phyloP scores from a whole-genome alignment of 2,329 filamentous ascomycete species.

The Tolypocladium endophyticum region DNA sequence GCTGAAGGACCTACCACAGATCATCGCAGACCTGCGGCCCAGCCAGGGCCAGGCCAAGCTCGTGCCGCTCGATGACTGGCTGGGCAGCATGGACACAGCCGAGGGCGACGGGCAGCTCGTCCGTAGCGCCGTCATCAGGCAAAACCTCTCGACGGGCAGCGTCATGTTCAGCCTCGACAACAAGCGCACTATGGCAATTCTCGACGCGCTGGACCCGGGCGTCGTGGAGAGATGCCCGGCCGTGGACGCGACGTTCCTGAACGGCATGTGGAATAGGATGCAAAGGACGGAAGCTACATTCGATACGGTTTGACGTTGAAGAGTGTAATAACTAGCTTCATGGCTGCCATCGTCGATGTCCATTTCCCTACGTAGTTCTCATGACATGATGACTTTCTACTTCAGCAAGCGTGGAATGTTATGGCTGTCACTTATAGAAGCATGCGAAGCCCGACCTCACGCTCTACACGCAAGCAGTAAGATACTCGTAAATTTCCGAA shows the following conservation, averaged over 20 bases:
- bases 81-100: neutral
- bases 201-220: neutral
- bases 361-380: too few species aligned
- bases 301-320: neutral
- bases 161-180: neutral
- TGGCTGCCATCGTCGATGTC: too few species aligned
- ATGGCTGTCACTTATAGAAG: too few species aligned
- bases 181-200: neutral
- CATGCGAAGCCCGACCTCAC: too few species aligned
- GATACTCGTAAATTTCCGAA: too few species aligned
- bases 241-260: neutral
- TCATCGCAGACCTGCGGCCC: neutral
- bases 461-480: too few species aligned
- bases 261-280: neutral
- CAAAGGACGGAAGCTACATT: neutral
- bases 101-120: neutral
- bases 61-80: neutral
- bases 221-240: neutral
- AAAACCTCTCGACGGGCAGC: neutral
- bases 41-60: neutral
- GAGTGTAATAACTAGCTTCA: neutral
- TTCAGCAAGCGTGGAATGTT: too few species aligned
- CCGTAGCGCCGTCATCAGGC: neutral
- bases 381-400: too few species aligned
- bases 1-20: neutral